Evolutionary conservation across 805 yeast species (phyloP), one percentile per base, ranked within the genome.

Genomic region (Schwanniomyces vanrijiae): DNA sequence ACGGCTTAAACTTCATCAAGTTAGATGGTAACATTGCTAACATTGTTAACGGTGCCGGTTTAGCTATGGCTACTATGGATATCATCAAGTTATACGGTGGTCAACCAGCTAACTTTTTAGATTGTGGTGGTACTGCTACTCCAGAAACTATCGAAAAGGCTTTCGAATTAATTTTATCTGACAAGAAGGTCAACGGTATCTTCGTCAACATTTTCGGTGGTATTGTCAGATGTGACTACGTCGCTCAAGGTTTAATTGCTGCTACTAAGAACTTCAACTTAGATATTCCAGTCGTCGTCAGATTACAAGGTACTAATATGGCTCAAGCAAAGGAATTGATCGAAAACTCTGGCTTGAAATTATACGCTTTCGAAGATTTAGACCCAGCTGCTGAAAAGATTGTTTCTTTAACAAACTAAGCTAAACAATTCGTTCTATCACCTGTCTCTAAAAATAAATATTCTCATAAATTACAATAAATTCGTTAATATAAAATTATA

Each of bases 1-100:
- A 83, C 64, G 94, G 90, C 62, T 82, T 94, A 65, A 94, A 94
- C 79, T 94, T 92, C 73, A 95, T 94, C 78, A 94, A 94, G 78
- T 84, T 94, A 67, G 95, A 92, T 66, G 99, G 99, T 74, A 89
- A 90, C 81, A 92, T 94, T 66, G 99, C 99, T 62, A 92, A 97
- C 79, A 80, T 94, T 54, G 99, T 94, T 69, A 94, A 94, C 74
- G 99, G 99, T 79, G 99, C 99, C 49, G 99, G 99, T 73, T 82
- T 94, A 68, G 99, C 99, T 63, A 94, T 94, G 99, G 99, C 99
- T 61, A 94, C 99, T 56, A 91, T 94, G 97, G 99, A 94, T 75
- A 95, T 95, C 69, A 90, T 94, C 78, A 90, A 94, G 78, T 83
- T 94, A 62, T 88, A 90, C 77, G 97, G 98, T 64, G 99, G 99